These are phyloP conservation scores for Baorangia bicolor DNA, from an alignment of 768 basidiomycete genomes.

Conservation along the genomic window DNA sequence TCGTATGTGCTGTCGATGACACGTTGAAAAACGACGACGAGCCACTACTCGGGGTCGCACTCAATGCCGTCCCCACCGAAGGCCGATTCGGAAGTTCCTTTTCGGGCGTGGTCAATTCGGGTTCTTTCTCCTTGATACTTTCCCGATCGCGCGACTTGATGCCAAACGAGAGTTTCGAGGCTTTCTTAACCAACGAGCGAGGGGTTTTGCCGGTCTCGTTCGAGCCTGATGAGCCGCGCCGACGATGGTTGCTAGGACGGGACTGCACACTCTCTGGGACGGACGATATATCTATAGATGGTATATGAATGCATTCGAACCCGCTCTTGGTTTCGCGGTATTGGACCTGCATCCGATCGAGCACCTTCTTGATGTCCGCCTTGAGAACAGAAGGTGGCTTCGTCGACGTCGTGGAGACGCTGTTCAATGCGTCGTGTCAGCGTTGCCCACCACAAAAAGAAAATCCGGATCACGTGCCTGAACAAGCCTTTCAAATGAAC, in stretches of 20 bases:
- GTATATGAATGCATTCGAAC: slow-evolving; percentile 94
- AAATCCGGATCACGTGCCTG: slow-evolving; percentile 49
- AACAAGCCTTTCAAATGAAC: slow-evolving; percentile 96
- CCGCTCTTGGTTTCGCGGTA: slow-evolving; percentile 88
- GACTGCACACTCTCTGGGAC: slow-evolving; percentile 46
- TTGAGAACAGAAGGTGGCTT: slow-evolving; percentile 81
- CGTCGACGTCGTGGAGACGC: slow-evolving; percentile 94
- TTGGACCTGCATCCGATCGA: slow-evolving; percentile 94
- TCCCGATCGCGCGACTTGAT: slow-evolving; percentile 53
- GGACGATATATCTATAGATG: slow-evolving; percentile 88
- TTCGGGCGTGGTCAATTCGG: slow-evolving; percentile 38
- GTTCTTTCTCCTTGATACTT: slow-evolving; percentile 45
- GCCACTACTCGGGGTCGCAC: slow-evolving; percentile 68
- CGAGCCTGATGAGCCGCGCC: slow-evolving; percentile 49
- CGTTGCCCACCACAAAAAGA: slow-evolving; percentile 1
- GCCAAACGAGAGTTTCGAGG: slow-evolving; percentile 77
- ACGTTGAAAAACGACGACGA: slow-evolving; percentile 89
- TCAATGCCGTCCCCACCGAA: slow-evolving; percentile 48
- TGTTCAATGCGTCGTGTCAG: slow-evolving; percentile 27
- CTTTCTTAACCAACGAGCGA: slow-evolving; percentile 65
- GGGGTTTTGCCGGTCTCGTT: slow-evolving; percentile 49
- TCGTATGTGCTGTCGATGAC: slow-evolving; percentile 50
- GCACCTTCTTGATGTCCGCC: slow-evolving; percentile 78
- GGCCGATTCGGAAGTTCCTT: slow-evolving; percentile 48
- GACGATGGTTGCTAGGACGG: slow-evolving; percentile 37